phyloP scores from a whole-genome alignment of 1,284 basidiomycete genomes.

The Leccinum variabile region DNA sequence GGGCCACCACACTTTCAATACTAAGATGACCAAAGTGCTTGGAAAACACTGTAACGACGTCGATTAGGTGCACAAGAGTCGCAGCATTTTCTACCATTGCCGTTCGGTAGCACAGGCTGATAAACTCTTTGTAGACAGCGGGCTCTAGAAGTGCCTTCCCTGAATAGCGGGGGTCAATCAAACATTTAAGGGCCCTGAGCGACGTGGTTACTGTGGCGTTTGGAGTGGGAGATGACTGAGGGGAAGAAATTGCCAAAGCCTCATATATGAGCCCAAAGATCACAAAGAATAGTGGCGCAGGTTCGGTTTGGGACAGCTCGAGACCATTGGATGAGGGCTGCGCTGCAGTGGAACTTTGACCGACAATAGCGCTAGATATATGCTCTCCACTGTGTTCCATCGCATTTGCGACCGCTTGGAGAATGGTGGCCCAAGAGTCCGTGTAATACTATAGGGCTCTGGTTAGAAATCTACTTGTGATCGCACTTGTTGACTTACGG shows the following conservation, averaged over 20 bases:
- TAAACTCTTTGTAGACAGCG: conserved; percentile 87
- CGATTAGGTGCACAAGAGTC: conserved; percentile 76
- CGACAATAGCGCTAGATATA: conserved; percentile 82
- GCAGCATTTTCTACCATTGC: conserved; percentile 81
- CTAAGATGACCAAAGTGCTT: conserved; percentile 49
- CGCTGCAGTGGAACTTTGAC: conserved; percentile 41
- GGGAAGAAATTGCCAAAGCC: conserved; percentile 70
- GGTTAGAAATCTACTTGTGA: conserved; percentile 3
- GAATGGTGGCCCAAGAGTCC: conserved; percentile 79
- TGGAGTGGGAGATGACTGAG: conserved; percentile 49
- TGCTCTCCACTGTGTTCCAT: conserved; percentile 73
- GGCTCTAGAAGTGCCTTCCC: conserved; percentile 81
- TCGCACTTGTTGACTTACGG: conserved; percentile 52
- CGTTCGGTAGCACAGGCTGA: conserved; percentile 86
- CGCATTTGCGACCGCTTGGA: conserved; percentile 83
- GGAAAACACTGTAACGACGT: conserved; percentile 68
- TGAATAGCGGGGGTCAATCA: conserved; percentile 78
- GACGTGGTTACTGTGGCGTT: conserved; percentile 66
- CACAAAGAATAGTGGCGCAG: conserved; percentile 83
- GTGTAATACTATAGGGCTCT: conserved; percentile 88
- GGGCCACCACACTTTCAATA: conserved; percentile 20
- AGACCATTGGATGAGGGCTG: conserved; percentile 27
- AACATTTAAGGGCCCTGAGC: conserved; percentile 75
- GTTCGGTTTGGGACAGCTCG: conserved; percentile 56
- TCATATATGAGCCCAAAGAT: conserved; percentile 94